These are phyloP conservation scores for Artemisia annua DNA, from an alignment of 129 eudicot genomes.

Conservation along the genomic window DNA sequence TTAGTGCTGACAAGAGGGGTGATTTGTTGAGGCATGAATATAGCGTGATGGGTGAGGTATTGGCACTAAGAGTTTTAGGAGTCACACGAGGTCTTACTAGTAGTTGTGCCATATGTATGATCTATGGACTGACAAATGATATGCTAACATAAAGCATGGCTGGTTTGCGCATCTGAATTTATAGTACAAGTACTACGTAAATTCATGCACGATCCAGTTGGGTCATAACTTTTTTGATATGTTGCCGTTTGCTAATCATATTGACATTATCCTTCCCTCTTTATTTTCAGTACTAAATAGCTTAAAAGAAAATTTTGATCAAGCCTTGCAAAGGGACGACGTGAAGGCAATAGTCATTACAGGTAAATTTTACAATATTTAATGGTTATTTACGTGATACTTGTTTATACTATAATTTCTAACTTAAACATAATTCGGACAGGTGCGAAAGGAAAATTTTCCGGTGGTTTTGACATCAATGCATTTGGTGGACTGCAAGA, in stretches of 20 bases:
- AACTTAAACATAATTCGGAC: slow-evolving; percentile 31
- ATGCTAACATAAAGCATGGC: too few species aligned
- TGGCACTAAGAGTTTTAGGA: not conserved
- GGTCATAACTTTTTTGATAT: too few species aligned
- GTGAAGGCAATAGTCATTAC: slow-evolving; percentile 96
- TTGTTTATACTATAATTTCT: slow-evolving; percentile 7
- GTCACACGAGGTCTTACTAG: too few species aligned
- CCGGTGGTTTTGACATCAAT: slow-evolving; percentile 95
- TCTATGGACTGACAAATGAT: too few species aligned
- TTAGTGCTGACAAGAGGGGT: slow-evolving; percentile 6
- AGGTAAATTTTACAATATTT: slow-evolving; percentile 41
- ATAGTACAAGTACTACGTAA: too few species aligned
- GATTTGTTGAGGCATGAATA: slow-evolving; percentile 27
- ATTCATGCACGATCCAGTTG: too few species aligned
- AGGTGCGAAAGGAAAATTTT: slow-evolving; percentile 91
- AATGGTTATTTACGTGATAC: not conserved
- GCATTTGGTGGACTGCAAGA: slow-evolving; percentile 71
- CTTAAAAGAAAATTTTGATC: slow-evolving; percentile 62
- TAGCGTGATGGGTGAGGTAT: slow-evolving; percentile 17
- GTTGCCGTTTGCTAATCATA: not conserved
- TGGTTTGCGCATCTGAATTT: too few species aligned
- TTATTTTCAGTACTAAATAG: slow-evolving; percentile 68
- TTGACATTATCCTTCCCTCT: not conserved
- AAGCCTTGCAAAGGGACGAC: slow-evolving; percentile 81
- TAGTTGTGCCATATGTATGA: too few species aligned